These are phyloP conservation scores for Pecoramyces ruminantium DNA, from an alignment of 192 early-diverging fungal species.

Conservation along the genomic window DNA sequence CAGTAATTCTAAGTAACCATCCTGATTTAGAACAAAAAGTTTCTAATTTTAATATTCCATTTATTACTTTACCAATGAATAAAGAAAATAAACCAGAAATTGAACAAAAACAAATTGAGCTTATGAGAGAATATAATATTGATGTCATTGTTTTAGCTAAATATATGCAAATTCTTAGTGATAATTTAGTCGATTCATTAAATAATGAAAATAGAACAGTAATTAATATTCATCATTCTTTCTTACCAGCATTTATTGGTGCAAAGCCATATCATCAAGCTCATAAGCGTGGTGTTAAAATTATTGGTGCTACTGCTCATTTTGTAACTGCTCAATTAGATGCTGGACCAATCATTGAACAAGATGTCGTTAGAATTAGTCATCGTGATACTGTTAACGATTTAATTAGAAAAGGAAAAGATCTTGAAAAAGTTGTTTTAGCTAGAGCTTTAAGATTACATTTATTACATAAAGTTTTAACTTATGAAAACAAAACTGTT, in stretches of 20 bases:
- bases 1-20: not conserved
- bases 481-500: conserved; percentile 4
- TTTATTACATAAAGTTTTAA: conserved; percentile 1
- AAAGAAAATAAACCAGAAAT: not conserved
- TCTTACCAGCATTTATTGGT: conserved; percentile 2
- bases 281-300: conserved; percentile 1
- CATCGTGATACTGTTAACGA: conserved; percentile 3
- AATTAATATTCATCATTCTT: conserved; percentile 3
- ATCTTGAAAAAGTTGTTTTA: not conserved
- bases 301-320: conserved; percentile 2
- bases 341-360: conserved; percentile 4
- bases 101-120: conserved; percentile 1
- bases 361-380: conserved; percentile 1
- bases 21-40: not conserved
- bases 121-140: not conserved
- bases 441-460: conserved; percentile 1
- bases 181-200: not conserved
- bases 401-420: conserved; percentile 1
- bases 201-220: not conserved
- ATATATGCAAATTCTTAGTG: conserved; percentile 1
- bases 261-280: conserved; percentile 4
- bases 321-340: conserved; percentile 2
- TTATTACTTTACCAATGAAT: not conserved
- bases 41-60: not conserved
- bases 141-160: conserved; percentile 1